A percentile compares a stretch with the other conserved stretches of the same genome.
Evolutionary conservation across 1,284 basidiomycete species (phyloP).

Genomic region (Papiliotrema nemorosa): DNA sequence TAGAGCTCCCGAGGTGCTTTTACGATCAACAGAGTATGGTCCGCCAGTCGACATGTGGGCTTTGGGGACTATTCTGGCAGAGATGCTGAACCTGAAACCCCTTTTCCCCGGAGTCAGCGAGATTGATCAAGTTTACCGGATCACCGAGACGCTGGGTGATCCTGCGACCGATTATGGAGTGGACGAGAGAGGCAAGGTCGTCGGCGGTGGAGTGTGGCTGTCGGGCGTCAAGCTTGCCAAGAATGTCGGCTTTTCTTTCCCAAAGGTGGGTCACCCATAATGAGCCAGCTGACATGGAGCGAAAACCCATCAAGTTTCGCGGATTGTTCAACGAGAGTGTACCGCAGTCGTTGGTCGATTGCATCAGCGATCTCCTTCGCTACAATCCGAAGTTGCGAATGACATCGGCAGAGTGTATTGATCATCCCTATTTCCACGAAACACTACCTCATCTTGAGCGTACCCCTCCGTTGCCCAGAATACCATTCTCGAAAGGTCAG

Average conservation of each 20-base stretch:
- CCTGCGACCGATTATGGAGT: conserved; percentile 77
- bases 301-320: conserved; percentile 69
- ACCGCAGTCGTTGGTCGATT: conserved; percentile 78
- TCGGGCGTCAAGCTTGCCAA: conserved; percentile 81
- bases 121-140: conserved; percentile 86
- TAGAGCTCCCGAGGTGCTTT: conserved; percentile 92
- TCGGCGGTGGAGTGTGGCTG: conserved; percentile 86
- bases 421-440: conserved; percentile 79
- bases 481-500: conserved; percentile 46
- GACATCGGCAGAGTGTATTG: conserved; percentile 79
- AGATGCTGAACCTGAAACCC: conserved; percentile 90
- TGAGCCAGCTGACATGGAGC: conserved; percentile 51
- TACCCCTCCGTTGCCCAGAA: conserved; percentile 59
- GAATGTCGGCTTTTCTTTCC: conserved; percentile 82
- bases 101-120: conserved; percentile 97
- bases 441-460: conserved; percentile 54
- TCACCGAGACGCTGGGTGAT: conserved; percentile 90
- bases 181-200: conserved; percentile 63
- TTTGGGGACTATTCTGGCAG: conserved; percentile 94
- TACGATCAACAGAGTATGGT: conserved; percentile 87
- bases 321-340: conserved; percentile 74
- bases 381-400: conserved; percentile 86
- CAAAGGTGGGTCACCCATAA: conserved; percentile 59
- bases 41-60: conserved; percentile 99
- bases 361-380: conserved; percentile 84